Percentiles rank a stretch among this genome's conserved stretches.
phyloP scores from a whole-genome alignment of 1,284 basidiomycete genomes.

The Sporisorium reilianum region DNA sequence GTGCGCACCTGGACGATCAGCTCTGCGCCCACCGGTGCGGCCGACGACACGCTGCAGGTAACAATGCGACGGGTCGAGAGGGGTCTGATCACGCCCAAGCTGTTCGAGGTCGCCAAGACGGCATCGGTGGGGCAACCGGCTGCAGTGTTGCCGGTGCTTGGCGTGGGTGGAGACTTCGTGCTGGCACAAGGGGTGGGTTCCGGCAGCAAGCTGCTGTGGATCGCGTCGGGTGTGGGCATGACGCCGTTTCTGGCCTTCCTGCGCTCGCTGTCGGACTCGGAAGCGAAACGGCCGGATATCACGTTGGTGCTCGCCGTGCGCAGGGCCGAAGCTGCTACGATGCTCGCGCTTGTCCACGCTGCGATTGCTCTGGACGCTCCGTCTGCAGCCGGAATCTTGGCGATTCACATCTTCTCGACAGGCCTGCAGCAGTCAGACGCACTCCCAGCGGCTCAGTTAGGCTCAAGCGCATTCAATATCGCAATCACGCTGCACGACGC shows the following conservation, averaged over 20 bases:
- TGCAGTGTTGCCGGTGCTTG: slow-evolving; percentile 27
- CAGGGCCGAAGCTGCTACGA: slow-evolving; percentile 16
- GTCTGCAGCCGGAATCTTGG: slow-evolving; percentile 1
- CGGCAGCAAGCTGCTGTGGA: slow-evolving; percentile 16
- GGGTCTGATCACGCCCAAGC: slow-evolving; percentile 31
- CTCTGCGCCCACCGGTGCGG: slow-evolving; percentile 9
- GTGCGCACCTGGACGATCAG: slow-evolving; percentile 47
- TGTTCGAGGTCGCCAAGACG: slow-evolving; percentile 17
- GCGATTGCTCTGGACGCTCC: background rate
- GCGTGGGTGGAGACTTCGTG: slow-evolving; percentile 33
- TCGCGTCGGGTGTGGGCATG: slow-evolving; percentile 30
- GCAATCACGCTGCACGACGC: slow-evolving; percentile 9
- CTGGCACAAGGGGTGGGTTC: background rate
- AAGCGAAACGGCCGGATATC: background rate
- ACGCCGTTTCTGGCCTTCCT: slow-evolving; percentile 38
- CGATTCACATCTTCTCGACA: slow-evolving; percentile 27
- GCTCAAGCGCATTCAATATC: slow-evolving; percentile 1
- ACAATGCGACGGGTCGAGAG: slow-evolving; percentile 32
- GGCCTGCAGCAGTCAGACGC: slow-evolving; percentile 13
- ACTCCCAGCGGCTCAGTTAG: too few relatives aligned
- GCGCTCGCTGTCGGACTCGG: background rate
- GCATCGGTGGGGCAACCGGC: background rate
- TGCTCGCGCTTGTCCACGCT: slow-evolving; percentile 24
- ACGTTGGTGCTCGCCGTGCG: slow-evolving; percentile 26
- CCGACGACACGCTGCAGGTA: slow-evolving; percentile 12